Conservation (phyloP, 495 filamentous ascomycete genomes). For the Hyaloscypha hepaticicola region DNA sequence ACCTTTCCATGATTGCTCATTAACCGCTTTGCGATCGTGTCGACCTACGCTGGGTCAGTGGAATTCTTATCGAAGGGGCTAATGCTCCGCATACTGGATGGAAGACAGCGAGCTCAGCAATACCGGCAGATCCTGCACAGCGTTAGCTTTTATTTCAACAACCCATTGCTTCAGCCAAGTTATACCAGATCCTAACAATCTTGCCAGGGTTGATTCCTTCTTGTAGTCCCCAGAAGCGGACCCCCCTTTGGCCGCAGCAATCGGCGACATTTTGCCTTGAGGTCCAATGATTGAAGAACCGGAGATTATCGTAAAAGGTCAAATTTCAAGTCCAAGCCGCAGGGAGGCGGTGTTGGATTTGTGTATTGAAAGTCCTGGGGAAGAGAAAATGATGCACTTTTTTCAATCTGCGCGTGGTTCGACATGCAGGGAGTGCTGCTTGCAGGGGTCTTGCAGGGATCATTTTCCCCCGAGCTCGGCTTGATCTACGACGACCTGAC, state of each 20-base stretch:
- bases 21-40: slow-evolving; percentile 96
- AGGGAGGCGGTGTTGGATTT: background rate
- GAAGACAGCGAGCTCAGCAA: slow-evolving; percentile 95
- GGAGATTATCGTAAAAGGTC: background rate
- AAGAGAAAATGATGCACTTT: background rate
- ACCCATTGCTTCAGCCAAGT: background rate
- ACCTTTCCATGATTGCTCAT: slow-evolving; percentile 87
- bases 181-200: slow-evolving; percentile 88
- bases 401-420: background rate
- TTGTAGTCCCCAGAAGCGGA: slow-evolving; percentile 60
- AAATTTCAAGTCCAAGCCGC: background rate
- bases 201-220: slow-evolving; percentile 85
- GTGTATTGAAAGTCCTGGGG: background rate
- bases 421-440: background rate
- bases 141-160: slow-evolving; percentile 14
- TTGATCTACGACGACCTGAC: background rate
- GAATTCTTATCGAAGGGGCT: slow-evolving; percentile 22
- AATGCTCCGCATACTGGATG: slow-evolving; percentile 67
- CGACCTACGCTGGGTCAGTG: slow-evolving; percentile 60
- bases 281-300: background rate
- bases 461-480: background rate
- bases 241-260: slow-evolving; percentile 10
- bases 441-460: background rate
- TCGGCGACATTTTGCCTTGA: slow-evolving; percentile 28
- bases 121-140: slow-evolving; percentile 79